Percentiles rank a stretch among this genome's conserved stretches.
These are phyloP conservation scores for Cladosporium sphaerospermum DNA, from an alignment of 2,329 filamentous ascomycete species.

Conservation along the genomic window DNA sequence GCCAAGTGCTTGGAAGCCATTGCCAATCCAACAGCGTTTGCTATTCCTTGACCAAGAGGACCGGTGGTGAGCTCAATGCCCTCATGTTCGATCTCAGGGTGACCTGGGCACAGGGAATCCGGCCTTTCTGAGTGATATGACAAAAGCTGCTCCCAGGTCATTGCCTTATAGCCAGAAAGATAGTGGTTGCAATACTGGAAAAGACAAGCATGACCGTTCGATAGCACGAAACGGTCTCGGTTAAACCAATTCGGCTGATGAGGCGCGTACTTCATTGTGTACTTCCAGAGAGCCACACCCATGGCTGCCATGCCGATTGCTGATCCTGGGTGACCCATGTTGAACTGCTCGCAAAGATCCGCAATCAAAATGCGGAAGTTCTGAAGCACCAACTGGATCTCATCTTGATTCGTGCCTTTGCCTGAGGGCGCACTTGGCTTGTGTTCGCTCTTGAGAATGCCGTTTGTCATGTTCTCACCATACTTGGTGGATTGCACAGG, in stretches of 20 bases:
- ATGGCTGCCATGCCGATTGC: slow-evolving; percentile 59
- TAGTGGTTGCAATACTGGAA: slow-evolving; percentile 44
- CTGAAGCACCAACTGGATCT: slow-evolving; percentile 12
- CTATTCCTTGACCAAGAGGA: slow-evolving; percentile 53
- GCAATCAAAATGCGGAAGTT: slow-evolving; percentile 59
- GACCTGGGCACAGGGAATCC: slow-evolving; percentile 48
- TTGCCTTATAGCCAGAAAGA: slow-evolving; percentile 47
- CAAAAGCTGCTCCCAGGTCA: slow-evolving; percentile 53
- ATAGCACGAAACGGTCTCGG: slow-evolving; percentile 57
- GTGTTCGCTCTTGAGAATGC: slow-evolving; percentile 10
- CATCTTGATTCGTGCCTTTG: slow-evolving; percentile 6
- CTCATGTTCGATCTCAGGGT: slow-evolving; percentile 48
- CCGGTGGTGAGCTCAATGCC: slow-evolving; percentile 57
- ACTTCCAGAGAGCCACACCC: slow-evolving; percentile 56
- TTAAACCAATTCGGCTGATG: slow-evolving; percentile 53
- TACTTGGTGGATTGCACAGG: slow-evolving; percentile 1
- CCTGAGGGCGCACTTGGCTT: slow-evolving; percentile 5
- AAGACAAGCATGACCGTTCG: slow-evolving; percentile 53
- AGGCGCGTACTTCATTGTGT: slow-evolving; percentile 56
- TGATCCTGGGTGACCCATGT: slow-evolving; percentile 60
- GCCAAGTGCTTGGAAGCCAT: slow-evolving; percentile 53
- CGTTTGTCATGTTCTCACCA: slow-evolving; percentile 13
- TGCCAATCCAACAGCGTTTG: slow-evolving; percentile 55
- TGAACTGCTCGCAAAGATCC: slow-evolving; percentile 64
- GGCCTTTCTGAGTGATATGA: slow-evolving; percentile 46